Conservation (phyloP, 441 rosid species). For the Jatropha podagrica region DNA sequence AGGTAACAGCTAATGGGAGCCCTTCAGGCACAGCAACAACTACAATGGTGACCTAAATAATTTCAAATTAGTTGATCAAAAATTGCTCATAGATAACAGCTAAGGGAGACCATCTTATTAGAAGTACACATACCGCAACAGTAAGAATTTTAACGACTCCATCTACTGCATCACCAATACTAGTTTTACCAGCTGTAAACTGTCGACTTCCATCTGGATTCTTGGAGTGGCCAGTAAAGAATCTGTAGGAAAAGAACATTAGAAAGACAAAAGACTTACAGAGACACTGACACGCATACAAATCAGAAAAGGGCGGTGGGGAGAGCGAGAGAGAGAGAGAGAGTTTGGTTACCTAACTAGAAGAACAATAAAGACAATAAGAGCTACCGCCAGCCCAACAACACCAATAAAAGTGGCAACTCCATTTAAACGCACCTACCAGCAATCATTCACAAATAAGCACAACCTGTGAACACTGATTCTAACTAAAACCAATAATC, state of each 20-base stretch:
- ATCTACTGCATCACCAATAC: slow-evolving; percentile 56
- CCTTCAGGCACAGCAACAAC: slow-evolving; percentile 99
- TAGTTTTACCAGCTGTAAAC: slow-evolving; percentile 67
- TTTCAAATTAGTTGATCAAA: slow-evolving; percentile 23
- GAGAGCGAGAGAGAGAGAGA: not conserved
- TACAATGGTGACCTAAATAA: slow-evolving; percentile 85
- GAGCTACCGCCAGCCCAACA: slow-evolving; percentile 89
- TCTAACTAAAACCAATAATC: not conserved
- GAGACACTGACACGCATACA: not conserved
- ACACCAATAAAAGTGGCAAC: slow-evolving; percentile 93
- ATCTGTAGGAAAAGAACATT: slow-evolving; percentile 45
- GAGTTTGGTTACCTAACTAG: slow-evolving; percentile 52
- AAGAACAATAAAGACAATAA: slow-evolving; percentile 74
- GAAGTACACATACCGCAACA: slow-evolving; percentile 64
- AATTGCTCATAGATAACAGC: slow-evolving; percentile 10
- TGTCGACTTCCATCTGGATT: slow-evolving; percentile 38
- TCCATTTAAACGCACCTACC: slow-evolving; percentile 92
- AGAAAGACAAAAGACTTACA: not conserved
- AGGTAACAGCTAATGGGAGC: slow-evolving; percentile 94
- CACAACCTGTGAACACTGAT: slow-evolving; percentile 1
- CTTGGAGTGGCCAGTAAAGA: slow-evolving; percentile 75
- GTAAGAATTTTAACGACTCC: slow-evolving; percentile 78
- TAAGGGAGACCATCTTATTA: not conserved
- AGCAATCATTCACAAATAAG: slow-evolving; percentile 22
- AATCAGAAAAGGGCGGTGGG: too few species aligned